These are phyloP conservation scores for Trifolium subterraneum DNA, from an alignment of 306 rosid species.

Conservation along the genomic window DNA sequence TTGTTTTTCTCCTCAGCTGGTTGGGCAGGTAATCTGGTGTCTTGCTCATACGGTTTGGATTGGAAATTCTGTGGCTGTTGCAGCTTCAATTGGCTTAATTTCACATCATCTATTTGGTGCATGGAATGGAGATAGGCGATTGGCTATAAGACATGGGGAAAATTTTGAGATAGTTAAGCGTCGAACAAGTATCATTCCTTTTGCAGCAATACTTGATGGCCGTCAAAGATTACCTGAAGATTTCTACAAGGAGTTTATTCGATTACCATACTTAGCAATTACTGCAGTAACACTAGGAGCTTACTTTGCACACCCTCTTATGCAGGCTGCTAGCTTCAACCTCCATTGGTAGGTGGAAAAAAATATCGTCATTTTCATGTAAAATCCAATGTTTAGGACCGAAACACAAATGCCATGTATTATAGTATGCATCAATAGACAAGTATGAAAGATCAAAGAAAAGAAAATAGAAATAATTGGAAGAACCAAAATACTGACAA, in stretches of 20 bases:
- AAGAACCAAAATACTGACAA: slow-evolving; percentile 12
- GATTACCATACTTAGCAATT: slow-evolving; percentile 77
- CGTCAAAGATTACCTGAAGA: slow-evolving; percentile 82
- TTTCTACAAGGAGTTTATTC: slow-evolving; percentile 85
- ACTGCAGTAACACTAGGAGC: slow-evolving; percentile 85
- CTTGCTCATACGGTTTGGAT: slow-evolving; percentile 93
- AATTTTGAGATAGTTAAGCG: slow-evolving; percentile 66
- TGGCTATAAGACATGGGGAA: slow-evolving; percentile 66
- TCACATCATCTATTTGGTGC: slow-evolving; percentile 92
- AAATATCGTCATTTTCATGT: not conserved
- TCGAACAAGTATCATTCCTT: slow-evolving; percentile 81
- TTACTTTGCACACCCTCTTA: slow-evolving; percentile 87
- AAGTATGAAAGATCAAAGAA: slow-evolving; percentile 30
- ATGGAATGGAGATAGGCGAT: slow-evolving; percentile 92
- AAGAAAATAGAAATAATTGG: slow-evolving; percentile 7
- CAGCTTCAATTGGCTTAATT: slow-evolving; percentile 85
- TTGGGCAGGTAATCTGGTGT: slow-evolving; percentile 96
- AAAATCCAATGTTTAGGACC: not conserved
- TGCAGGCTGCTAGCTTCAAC: slow-evolving; percentile 79
- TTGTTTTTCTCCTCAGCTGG: slow-evolving; percentile 63
- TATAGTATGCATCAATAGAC: not conserved
- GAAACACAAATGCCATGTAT: not conserved
- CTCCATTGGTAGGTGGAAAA: slow-evolving; percentile 77
- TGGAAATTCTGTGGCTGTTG: slow-evolving; percentile 83
- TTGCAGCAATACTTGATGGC: slow-evolving; percentile 90